A percentile compares a stretch with the other conserved stretches of the same genome.
phyloP scores from a whole-genome alignment of 768 basidiomycete genomes.

The Candolleomyces efflorescens region DNA sequence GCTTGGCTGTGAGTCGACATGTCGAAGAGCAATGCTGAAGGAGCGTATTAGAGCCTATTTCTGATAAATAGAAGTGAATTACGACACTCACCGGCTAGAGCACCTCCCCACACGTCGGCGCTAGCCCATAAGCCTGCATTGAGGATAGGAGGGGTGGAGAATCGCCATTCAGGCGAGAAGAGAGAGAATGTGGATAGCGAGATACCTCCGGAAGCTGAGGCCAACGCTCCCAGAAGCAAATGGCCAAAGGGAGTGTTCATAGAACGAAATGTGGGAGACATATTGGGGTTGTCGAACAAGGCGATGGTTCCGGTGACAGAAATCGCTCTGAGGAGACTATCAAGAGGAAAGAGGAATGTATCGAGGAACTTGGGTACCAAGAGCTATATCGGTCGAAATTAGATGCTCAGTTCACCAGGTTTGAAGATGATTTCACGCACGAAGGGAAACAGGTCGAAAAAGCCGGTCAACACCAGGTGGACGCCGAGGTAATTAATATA shows the following conservation, averaged over 20 bases:
- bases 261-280: slow-evolving; percentile 3
- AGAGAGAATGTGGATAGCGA: slow-evolving; percentile 39
- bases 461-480: slow-evolving; percentile 38
- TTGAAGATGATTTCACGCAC: slow-evolving; percentile 20
- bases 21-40: slow-evolving; percentile 28
- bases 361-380: slow-evolving; percentile 33
- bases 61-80: background rate
- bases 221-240: slow-evolving; percentile 43
- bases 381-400: slow-evolving; percentile 15
- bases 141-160: slow-evolving; percentile 43
- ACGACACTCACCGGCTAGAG: slow-evolving; percentile 32
- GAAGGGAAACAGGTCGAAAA: slow-evolving; percentile 35
- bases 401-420: background rate
- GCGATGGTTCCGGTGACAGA: slow-evolving; percentile 34
- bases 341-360: slow-evolving; percentile 44
- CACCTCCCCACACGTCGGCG: slow-evolving; percentile 51
- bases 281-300: slow-evolving; percentile 25
- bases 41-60: background rate
- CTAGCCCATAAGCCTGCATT: slow-evolving; percentile 34
- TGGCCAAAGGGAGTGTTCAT: slow-evolving; percentile 32
- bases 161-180: slow-evolving; percentile 41
- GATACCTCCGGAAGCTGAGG: slow-evolving; percentile 43
- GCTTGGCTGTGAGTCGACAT: slow-evolving; percentile 26
- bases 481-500: slow-evolving; percentile 46
- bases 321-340: slow-evolving; percentile 43